Conservation (phyloP, 2,329 filamentous ascomycete species). For the Zasmidium cellare region DNA sequence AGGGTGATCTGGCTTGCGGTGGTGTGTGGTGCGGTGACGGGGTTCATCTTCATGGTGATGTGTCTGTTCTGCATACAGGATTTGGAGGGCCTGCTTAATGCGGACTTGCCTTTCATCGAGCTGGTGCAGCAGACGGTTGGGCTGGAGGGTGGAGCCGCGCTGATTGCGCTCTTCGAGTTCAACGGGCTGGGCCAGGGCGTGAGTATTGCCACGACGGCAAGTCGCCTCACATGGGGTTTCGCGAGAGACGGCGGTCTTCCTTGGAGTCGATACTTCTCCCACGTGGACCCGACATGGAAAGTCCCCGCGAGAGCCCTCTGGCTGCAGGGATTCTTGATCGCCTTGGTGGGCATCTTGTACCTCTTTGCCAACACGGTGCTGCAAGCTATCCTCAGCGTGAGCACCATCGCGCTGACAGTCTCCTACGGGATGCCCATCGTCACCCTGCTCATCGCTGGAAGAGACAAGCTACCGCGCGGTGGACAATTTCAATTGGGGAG, state of each 20-base stretch:
- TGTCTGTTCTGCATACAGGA: slow-evolving; percentile 57
- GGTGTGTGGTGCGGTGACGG: slow-evolving; percentile 43
- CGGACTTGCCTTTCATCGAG: slow-evolving; percentile 60
- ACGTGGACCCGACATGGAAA: slow-evolving; percentile 52
- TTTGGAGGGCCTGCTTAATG: slow-evolving; percentile 45
- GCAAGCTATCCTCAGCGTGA: slow-evolving; percentile 44
- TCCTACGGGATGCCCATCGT: slow-evolving; percentile 44
- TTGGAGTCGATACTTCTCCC: slow-evolving; percentile 29
- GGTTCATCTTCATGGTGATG: slow-evolving; percentile 59
- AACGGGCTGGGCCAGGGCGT: slow-evolving; percentile 57
- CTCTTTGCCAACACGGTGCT: slow-evolving; percentile 43
- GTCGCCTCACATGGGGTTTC: slow-evolving; percentile 30
- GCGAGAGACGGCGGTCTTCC: slow-evolving; percentile 29
- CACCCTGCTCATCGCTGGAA: slow-evolving; percentile 46
- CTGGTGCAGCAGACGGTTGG: slow-evolving; percentile 56
- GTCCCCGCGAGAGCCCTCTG: slow-evolving; percentile 55
- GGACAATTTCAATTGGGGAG: slow-evolving; percentile 47
- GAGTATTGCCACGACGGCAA: slow-evolving; percentile 47
- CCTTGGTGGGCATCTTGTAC: slow-evolving; percentile 52
- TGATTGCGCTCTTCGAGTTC: slow-evolving; percentile 56
- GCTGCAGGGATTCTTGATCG: slow-evolving; percentile 51
- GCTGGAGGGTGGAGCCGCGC: slow-evolving; percentile 44
- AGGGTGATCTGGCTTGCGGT: slow-evolving; percentile 56
- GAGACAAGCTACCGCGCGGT: slow-evolving; percentile 52
- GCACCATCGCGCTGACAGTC: slow-evolving; percentile 43